Percentiles rank a stretch among this genome's conserved stretches.
These are phyloP conservation scores for Paradendryphiella salina DNA, from an alignment of 2,329 filamentous ascomycete species.

Conservation along the genomic window DNA sequence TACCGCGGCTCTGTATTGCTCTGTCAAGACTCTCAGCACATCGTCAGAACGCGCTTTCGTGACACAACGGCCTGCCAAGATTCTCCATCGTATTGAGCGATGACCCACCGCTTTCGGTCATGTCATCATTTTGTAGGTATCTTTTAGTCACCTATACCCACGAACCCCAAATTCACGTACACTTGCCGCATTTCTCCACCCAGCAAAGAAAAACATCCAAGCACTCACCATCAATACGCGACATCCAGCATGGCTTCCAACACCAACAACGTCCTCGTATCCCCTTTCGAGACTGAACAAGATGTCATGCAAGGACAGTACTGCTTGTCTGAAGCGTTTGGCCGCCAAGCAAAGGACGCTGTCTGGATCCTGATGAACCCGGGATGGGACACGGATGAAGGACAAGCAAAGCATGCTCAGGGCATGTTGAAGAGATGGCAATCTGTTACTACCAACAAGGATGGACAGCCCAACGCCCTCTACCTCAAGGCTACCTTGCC, in stretches of 20 bases:
- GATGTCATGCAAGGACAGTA: slow-evolving; percentile 38
- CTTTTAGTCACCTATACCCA: slow-evolving; percentile 3
- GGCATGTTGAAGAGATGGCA: slow-evolving; percentile 52
- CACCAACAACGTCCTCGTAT: slow-evolving; percentile 20
- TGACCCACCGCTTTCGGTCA: neutral
- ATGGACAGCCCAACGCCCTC: slow-evolving; percentile 55
- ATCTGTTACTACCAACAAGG: slow-evolving; percentile 46
- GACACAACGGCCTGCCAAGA: slow-evolving; percentile 1
- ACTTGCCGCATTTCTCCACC: neutral
- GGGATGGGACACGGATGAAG: slow-evolving; percentile 58
- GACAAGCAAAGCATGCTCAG: slow-evolving; percentile 44
- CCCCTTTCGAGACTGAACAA: slow-evolving; percentile 25
- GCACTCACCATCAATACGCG: neutral
- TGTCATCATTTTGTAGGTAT: slow-evolving; percentile 2
- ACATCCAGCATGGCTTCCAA: slow-evolving; percentile 17
- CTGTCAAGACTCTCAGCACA: too few relatives aligned
- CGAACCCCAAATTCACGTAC: neutral
- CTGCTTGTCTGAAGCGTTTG: slow-evolving; percentile 52
- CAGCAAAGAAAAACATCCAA: neutral
- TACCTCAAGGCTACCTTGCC: slow-evolving; percentile 60
- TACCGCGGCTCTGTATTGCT: too few relatives aligned
- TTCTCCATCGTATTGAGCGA: neutral
- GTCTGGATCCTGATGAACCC: slow-evolving; percentile 59
- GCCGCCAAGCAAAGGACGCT: slow-evolving; percentile 55
- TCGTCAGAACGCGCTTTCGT: neutral